phyloP scores from a whole-genome alignment of 495 filamentous ascomycete species.

The Echria macrotheca region DNA sequence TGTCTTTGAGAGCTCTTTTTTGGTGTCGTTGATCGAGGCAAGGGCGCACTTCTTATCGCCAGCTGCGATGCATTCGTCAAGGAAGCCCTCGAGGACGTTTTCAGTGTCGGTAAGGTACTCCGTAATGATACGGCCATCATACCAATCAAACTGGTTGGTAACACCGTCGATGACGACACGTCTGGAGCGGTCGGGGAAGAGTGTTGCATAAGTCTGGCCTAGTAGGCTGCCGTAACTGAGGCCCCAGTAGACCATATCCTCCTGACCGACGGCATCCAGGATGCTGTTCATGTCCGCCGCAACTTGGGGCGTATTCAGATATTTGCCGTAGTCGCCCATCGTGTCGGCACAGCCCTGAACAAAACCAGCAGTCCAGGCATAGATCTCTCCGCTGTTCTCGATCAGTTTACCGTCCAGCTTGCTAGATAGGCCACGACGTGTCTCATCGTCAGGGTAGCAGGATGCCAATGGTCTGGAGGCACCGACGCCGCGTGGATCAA shows the following conservation, averaged over 20 bases:
- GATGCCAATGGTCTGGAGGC: constrained; percentile 30
- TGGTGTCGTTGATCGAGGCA: constrained; percentile 24
- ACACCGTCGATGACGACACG: constrained; percentile 42
- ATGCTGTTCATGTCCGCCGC: constrained; percentile 48
- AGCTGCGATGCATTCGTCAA: constrained; percentile 40
- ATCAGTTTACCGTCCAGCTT: constrained; percentile 25
- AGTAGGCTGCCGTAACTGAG: constrained; percentile 60
- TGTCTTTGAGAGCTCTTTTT: constrained; percentile 24
- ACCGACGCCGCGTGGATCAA: constrained; percentile 44
- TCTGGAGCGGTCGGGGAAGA: constrained; percentile 38
- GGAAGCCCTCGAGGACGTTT: constrained; percentile 34
- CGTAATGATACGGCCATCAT: constrained; percentile 19
- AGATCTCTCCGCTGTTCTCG: constrained; percentile 37
- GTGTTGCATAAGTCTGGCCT: constrained; percentile 47
- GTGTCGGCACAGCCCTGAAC: constrained; percentile 36
- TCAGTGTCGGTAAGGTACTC: constrained; percentile 34
- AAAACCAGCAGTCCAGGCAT: constrained; percentile 33
- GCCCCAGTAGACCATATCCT: constrained; percentile 54
- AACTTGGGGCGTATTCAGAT: constrained; percentile 45
- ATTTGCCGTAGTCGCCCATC: constrained; percentile 35
- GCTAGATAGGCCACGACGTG: constrained; percentile 18
- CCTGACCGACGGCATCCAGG: constrained; percentile 38
- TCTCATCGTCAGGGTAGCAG: constrained; percentile 33
- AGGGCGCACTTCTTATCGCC: constrained; percentile 29
- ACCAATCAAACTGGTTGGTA: constrained; percentile 37